Percentiles rank a stretch among this genome's conserved stretches.
Evolutionary conservation across 2,329 filamentous ascomycete genomes (phyloP).

Genomic region (Lasiodiplodia sp.): DNA sequence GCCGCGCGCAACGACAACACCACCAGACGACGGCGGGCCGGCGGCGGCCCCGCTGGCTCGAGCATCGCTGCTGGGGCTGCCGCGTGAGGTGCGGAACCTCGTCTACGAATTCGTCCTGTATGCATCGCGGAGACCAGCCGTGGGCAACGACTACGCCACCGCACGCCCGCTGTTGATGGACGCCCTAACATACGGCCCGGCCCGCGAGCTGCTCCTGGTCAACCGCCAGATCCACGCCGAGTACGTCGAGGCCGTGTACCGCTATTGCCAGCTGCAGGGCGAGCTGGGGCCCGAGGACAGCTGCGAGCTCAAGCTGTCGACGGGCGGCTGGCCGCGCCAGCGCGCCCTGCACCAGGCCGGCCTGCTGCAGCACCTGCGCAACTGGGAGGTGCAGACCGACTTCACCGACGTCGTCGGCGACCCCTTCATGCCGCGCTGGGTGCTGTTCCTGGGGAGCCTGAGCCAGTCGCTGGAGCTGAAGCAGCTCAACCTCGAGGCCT

Average conservation of each 20-base stretch:
- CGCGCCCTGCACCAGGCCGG: constrained; percentile 10
- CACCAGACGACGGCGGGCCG: neutral
- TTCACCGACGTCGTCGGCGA: constrained; percentile 25
- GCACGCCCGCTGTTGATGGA: constrained; percentile 21
- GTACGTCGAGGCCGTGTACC: constrained; percentile 20
- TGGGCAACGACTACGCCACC: constrained; percentile 27
- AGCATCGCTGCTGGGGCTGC: constrained; percentile 23
- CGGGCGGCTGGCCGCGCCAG: constrained; percentile 10
- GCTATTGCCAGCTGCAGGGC: constrained; percentile 20
- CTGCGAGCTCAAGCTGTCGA: constrained; percentile 22
- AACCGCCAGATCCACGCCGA: constrained; percentile 24
- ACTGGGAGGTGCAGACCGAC: constrained; percentile 27
- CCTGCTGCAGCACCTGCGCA: constrained; percentile 25
- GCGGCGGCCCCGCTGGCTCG: neutral
- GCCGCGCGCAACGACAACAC: constrained; percentile 8
- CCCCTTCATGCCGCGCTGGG: constrained; percentile 25
- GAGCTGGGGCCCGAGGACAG: constrained; percentile 27
- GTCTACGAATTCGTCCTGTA: constrained; percentile 28
- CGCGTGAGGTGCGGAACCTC: constrained; percentile 25
- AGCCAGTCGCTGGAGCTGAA: constrained; percentile 20
- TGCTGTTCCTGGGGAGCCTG: constrained; percentile 16
- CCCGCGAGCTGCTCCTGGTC: constrained; percentile 23
- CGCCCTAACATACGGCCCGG: constrained; percentile 19
- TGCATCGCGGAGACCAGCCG: constrained; percentile 14
- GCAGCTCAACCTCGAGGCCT: constrained; percentile 18